Evolutionary conservation across 352 stramenopile species (phyloP).

Genomic region (Elongisporangium anandrum): DNA sequence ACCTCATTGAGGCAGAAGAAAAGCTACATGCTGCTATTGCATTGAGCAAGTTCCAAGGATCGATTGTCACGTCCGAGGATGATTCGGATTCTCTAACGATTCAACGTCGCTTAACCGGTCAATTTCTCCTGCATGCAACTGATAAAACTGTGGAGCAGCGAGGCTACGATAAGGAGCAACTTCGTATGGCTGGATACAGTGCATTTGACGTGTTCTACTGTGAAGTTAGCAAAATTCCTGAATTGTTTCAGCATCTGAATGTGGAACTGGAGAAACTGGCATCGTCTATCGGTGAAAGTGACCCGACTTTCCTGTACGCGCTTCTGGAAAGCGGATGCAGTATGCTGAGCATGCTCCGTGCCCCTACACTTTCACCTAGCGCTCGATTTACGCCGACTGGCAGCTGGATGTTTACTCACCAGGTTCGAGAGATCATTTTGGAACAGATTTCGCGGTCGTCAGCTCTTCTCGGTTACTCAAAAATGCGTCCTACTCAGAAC

Average conservation of each 20-base stretch:
- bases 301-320: conserved; percentile 50
- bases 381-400: conserved; percentile 23
- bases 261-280: conserved; percentile 49
- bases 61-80: conserved; percentile 33
- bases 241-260: conserved; percentile 58
- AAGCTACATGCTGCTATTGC: conserved; percentile 73
- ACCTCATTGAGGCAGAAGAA: conserved; percentile 65
- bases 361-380: conserved; percentile 13
- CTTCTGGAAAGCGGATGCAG: conserved; percentile 64
- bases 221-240: conserved; percentile 75
- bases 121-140: conserved; percentile 73
- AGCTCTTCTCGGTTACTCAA: conserved; percentile 39
- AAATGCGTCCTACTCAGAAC: background rate
- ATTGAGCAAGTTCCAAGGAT: conserved; percentile 72
- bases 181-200: conserved; percentile 77
- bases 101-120: conserved; percentile 38
- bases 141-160: conserved; percentile 65
- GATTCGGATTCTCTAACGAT: conserved; percentile 24
- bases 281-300: conserved; percentile 53
- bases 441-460: conserved; percentile 64
- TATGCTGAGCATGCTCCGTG: conserved; percentile 66
- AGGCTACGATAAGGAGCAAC: conserved; percentile 75
- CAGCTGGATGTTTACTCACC: conserved; percentile 57
- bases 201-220: conserved; percentile 88
- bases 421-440: conserved; percentile 56